phyloP scores from a whole-genome alignment of 2,329 filamentous ascomycete genomes.

The Exophiala mesophila region DNA sequence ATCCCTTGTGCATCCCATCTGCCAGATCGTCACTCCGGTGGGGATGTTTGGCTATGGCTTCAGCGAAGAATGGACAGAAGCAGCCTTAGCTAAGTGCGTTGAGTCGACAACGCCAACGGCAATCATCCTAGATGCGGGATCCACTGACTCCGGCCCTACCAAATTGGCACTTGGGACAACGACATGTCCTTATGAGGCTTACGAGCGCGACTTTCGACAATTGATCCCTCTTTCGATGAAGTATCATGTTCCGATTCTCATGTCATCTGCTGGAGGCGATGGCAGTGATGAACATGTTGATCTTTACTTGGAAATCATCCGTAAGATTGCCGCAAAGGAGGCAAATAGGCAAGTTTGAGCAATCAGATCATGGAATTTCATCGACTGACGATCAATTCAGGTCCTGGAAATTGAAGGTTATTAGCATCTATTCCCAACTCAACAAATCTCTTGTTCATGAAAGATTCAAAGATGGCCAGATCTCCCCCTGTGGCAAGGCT shows the following conservation, averaged over 20 bases:
- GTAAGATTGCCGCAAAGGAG: constrained; percentile 30
- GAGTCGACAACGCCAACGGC: constrained; percentile 2
- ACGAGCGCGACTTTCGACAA: constrained; percentile 41
- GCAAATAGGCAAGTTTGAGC: background rate
- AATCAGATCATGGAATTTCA: constrained; percentile 17
- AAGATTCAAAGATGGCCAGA: constrained; percentile 1
- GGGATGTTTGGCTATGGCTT: constrained; percentile 12
- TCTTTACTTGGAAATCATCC: constrained; percentile 38
- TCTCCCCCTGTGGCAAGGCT: constrained; percentile 3
- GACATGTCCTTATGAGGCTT: constrained; percentile 38
- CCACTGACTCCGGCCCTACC: constrained; percentile 31
- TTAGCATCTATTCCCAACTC: constrained; percentile 38
- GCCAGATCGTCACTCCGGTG: constrained; percentile 11
- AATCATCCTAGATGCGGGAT: constrained; percentile 32
- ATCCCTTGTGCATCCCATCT: no score
- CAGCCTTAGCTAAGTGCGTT: constrained; percentile 1
- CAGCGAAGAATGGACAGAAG: constrained; percentile 7
- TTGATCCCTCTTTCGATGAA: constrained; percentile 34
- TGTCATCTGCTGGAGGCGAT: constrained; percentile 46
- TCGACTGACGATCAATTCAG: constrained; percentile 22
- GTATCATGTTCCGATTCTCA: constrained; percentile 38
- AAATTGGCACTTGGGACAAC: constrained; percentile 32
- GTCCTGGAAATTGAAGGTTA: constrained; percentile 12
- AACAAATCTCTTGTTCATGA: background rate
- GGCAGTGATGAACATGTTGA: constrained; percentile 44